phyloP scores from a whole-genome alignment of 139 green algal genomes.

The Marvania coccoides region DNA sequence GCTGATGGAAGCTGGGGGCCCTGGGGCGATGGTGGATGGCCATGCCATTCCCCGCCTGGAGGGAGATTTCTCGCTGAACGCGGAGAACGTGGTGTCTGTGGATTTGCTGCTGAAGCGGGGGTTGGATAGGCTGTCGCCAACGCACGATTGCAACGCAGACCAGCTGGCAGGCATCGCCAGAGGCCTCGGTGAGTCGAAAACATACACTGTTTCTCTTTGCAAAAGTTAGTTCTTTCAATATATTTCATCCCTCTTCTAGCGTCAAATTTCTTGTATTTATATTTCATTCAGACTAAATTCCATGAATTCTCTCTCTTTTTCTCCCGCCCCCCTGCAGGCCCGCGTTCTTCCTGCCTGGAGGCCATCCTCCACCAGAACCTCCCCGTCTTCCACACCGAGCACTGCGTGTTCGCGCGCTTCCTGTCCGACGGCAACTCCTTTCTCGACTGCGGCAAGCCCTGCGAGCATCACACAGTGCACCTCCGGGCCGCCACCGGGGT shows the following conservation, averaged over 20 bases:
- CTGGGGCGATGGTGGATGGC: constrained; percentile 15
- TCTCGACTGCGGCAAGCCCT: constrained; percentile 76
- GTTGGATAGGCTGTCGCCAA: constrained; percentile 50
- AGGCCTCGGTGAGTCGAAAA: constrained; percentile 7
- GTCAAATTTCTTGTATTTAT: too few species aligned
- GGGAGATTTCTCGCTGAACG: constrained; percentile 82
- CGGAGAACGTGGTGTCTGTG: constrained; percentile 60
- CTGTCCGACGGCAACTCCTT: constrained; percentile 64
- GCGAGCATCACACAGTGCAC: constrained; percentile 64
- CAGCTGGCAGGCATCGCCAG: constrained; percentile 44
- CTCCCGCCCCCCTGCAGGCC: too few species aligned
- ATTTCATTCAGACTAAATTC: too few species aligned
- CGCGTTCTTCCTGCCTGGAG: constrained; percentile 37
- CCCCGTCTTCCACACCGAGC: constrained; percentile 85
- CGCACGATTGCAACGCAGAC: constrained; percentile 68
- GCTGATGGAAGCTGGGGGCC: constrained; percentile 40
- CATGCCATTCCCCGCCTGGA: constrained; percentile 41
- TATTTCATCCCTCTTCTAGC: too few species aligned
- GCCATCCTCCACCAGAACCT: constrained; percentile 74
- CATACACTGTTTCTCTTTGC: too few species aligned
- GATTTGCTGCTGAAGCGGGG: constrained; percentile 43
- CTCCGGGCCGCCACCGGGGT: constrained; percentile 55
- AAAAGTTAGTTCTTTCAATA: too few species aligned
- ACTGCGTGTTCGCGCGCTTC: constrained; percentile 81
- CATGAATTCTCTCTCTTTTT: too few species aligned